These are phyloP conservation scores for Metroxylon sagu DNA, from an alignment of 176 grass and related monocot species.

Conservation along the genomic window DNA sequence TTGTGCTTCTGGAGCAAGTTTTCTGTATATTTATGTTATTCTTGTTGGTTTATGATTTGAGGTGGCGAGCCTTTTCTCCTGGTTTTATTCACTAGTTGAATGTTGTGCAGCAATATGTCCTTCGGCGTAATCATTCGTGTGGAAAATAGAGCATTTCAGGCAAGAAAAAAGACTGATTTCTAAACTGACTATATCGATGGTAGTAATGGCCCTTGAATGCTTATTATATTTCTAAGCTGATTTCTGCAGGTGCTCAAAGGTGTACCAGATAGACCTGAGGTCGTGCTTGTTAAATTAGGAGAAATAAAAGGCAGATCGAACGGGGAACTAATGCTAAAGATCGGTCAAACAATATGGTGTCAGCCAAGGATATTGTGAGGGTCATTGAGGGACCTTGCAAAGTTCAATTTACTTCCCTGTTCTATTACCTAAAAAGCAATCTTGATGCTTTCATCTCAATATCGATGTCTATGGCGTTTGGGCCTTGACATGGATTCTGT, in stretches of 20 bases:
- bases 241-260: slow-evolving; percentile 67
- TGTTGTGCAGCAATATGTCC: slow-evolving; percentile 74
- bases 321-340: slow-evolving; percentile 61
- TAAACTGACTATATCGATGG: too few species aligned
- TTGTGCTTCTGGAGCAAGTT: slow-evolving; percentile 91
- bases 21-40: background rate
- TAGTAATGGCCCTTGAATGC: background rate
- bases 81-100: too few species aligned
- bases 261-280: slow-evolving; percentile 80
- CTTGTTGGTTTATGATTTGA: too few species aligned
- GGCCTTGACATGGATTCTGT: too few species aligned
- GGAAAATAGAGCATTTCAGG: slow-evolving; percentile 92
- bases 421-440: slow-evolving; percentile 1
- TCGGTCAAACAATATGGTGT: slow-evolving; percentile 63
- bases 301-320: slow-evolving; percentile 96
- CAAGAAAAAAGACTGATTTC: slow-evolving; percentile 10
- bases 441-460: too few species aligned
- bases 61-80: background rate
- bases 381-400: slow-evolving; percentile 83
- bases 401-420: slow-evolving; percentile 20
- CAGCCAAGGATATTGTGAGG: slow-evolving; percentile 86
- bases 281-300: slow-evolving; percentile 84
- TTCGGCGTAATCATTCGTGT: slow-evolving; percentile 96
- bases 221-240: background rate
- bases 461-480: too few species aligned